phyloP scores from a whole-genome alignment of 2,329 filamentous ascomycete genomes.

The Pseudogymnoascus sp. region DNA sequence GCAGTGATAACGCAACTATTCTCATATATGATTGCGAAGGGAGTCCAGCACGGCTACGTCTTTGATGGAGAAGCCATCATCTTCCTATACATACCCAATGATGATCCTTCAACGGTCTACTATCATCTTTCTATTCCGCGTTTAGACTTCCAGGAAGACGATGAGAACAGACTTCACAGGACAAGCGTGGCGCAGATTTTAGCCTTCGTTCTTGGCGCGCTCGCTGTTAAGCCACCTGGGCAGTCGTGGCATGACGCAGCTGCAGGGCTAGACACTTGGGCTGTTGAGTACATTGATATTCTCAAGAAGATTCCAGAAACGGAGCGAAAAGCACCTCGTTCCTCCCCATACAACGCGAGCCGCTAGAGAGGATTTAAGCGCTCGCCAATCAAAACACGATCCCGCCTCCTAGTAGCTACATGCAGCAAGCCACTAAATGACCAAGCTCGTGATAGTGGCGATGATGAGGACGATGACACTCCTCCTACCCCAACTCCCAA shows the following conservation, averaged over 20 bases:
- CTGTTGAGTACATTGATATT: slow-evolving; percentile 10
- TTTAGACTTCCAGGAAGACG: slow-evolving; percentile 6
- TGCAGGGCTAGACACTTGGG: slow-evolving; percentile 5
- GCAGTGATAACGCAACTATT: slow-evolving; percentile 12
- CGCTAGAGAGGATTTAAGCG: slow-evolving; percentile 10
- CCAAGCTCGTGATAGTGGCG: slow-evolving; percentile 2
- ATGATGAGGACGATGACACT: slow-evolving; percentile 2
- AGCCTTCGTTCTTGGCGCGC: slow-evolving; percentile 24
- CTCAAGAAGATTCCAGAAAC: slow-evolving; percentile 8
- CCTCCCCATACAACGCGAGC: background rate
- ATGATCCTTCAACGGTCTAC: slow-evolving; percentile 9
- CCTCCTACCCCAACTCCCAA: slow-evolving; percentile 5
- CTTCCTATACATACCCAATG: slow-evolving; percentile 10
- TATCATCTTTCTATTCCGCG: slow-evolving; percentile 10
- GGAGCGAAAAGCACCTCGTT: background rate
- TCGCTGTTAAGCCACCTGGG: slow-evolving; percentile 23
- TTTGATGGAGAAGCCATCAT: slow-evolving; percentile 9
- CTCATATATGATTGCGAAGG: slow-evolving; percentile 11
- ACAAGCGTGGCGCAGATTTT: slow-evolving; percentile 10
- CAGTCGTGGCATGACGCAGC: slow-evolving; percentile 27
- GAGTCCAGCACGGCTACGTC: slow-evolving; percentile 9
- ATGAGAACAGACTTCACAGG: slow-evolving; percentile 9
- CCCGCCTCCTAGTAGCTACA: background rate
- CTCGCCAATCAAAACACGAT: slow-evolving; percentile 12
- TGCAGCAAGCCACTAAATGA: background rate